These are phyloP conservation scores for Ampelomyces quisqualis DNA, from an alignment of 2,329 filamentous ascomycete species.

Conservation along the genomic window DNA sequence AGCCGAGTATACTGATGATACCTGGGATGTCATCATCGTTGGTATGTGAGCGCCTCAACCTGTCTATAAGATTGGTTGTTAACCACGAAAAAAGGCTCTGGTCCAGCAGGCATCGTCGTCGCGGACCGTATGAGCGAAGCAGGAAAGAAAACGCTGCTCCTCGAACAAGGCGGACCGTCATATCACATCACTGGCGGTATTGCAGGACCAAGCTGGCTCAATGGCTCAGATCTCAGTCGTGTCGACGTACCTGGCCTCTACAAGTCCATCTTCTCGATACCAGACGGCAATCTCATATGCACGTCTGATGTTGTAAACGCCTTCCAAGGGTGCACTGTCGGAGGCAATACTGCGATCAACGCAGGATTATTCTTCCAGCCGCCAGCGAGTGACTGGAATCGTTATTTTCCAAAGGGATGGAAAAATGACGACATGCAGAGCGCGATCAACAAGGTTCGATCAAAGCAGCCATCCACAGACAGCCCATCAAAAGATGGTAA, in stretches of 20 bases:
- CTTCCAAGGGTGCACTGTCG: slow-evolving; percentile 55
- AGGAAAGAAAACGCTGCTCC: slow-evolving; percentile 54
- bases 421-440: slow-evolving; percentile 52
- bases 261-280: slow-evolving; percentile 52
- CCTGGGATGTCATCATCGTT: slow-evolving; percentile 29
- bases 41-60: slow-evolving; percentile 7
- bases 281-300: slow-evolving; percentile 46
- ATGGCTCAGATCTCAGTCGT: slow-evolving; percentile 51
- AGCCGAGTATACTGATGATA: slow-evolving; percentile 9
- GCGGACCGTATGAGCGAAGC: slow-evolving; percentile 55
- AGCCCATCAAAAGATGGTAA: slow-evolving; percentile 50
- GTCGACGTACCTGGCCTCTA: slow-evolving; percentile 57
- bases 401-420: slow-evolving; percentile 54
- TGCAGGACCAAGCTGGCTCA: slow-evolving; percentile 53
- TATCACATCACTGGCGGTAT: slow-evolving; percentile 53
- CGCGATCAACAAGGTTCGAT: slow-evolving; percentile 51
- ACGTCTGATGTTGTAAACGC: slow-evolving; percentile 43
- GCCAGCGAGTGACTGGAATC: slow-evolving; percentile 55
- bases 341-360: slow-evolving; percentile 57
- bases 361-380: slow-evolving; percentile 57
- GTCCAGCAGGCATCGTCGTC: slow-evolving; percentile 56
- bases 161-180: slow-evolving; percentile 55
- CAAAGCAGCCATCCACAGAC: slow-evolving; percentile 49
- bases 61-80: not conserved
- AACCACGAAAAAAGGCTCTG: slow-evolving; percentile 37